phyloP scores from a whole-genome alignment of 345 rosid genomes.

The Citrus hindsii region DNA sequence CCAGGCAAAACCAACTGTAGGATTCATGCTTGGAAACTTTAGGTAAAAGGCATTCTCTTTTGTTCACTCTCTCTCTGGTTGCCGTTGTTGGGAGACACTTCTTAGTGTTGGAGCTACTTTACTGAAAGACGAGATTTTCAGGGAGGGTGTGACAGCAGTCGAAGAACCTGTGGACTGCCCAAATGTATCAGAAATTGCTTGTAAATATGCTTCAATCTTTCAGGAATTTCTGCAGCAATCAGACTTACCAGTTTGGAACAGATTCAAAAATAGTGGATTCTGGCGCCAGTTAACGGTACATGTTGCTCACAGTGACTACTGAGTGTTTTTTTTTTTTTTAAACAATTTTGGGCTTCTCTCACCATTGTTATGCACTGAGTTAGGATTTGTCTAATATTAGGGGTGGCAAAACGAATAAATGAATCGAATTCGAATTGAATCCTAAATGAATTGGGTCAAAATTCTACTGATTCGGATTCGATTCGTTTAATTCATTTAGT shows the following conservation, averaged over 20 bases:
- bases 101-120: slow-evolving; percentile 8
- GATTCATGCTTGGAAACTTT: slow-evolving; percentile 91
- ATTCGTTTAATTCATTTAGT: no score
- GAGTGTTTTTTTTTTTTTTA: background rate
- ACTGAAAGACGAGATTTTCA: slow-evolving; percentile 30
- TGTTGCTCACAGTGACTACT: slow-evolving; percentile 14
- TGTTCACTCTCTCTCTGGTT: background rate
- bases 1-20: slow-evolving; percentile 77
- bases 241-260: slow-evolving; percentile 81
- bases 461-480: no score
- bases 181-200: slow-evolving; percentile 73
- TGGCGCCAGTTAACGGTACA: slow-evolving; percentile 95
- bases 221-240: slow-evolving; percentile 75
- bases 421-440: no score
- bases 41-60: slow-evolving; percentile 43
- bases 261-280: slow-evolving; percentile 80
- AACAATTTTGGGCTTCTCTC: background rate
- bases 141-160: slow-evolving; percentile 96
- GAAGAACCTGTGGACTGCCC: slow-evolving; percentile 89
- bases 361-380: background rate
- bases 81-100: slow-evolving; percentile 7
- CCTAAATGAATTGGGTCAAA: no score
- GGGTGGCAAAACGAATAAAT: no score
- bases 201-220: slow-evolving; percentile 71
- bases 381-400: background rate